These are phyloP conservation scores for Hondaea fermentalgiana DNA, from an alignment of 108 stramenopile genomes.

Conservation along the genomic window DNA sequence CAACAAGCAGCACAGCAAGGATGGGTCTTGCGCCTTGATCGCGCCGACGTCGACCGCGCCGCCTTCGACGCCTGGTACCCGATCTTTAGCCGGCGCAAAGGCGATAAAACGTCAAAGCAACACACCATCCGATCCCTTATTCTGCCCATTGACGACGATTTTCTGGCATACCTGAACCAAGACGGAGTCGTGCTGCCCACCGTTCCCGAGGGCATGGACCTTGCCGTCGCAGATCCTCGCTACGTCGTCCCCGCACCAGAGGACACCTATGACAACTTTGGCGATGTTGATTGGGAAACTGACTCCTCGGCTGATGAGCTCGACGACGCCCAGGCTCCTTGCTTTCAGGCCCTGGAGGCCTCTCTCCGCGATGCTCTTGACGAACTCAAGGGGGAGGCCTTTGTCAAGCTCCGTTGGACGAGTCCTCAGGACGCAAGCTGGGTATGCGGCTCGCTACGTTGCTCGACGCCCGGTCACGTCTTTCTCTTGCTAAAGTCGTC, in stretches of 20 bases:
- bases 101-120: slow-evolving; percentile 13
- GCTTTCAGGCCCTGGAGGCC: slow-evolving; percentile 49
- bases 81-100: not conserved
- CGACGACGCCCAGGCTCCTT: slow-evolving; percentile 25
- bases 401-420: slow-evolving; percentile 84
- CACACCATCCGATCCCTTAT: slow-evolving; percentile 17
- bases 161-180: slow-evolving; percentile 61
- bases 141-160: slow-evolving; percentile 39
- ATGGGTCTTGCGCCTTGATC: not conserved
- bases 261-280: slow-evolving; percentile 36
- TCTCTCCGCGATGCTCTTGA: slow-evolving; percentile 45
- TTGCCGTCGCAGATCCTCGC: slow-evolving; percentile 28
- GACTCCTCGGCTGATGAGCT: slow-evolving; percentile 37
- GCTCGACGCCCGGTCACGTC: slow-evolving; percentile 72
- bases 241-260: slow-evolving; percentile 41
- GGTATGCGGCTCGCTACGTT: slow-evolving; percentile 77
- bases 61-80: not conserved
- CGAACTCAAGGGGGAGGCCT: slow-evolving; percentile 42
- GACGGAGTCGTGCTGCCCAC: slow-evolving; percentile 71
- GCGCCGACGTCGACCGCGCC: not conserved
- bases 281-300: slow-evolving; percentile 40
- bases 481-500: slow-evolving; percentile 81
- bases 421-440: slow-evolving; percentile 79
- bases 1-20: not conserved
- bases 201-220: slow-evolving; percentile 49